Base-by-base conservation (phyloP, 2,329 filamentous ascomycete genomes). In the Diaporthe citriasiana region DNA sequence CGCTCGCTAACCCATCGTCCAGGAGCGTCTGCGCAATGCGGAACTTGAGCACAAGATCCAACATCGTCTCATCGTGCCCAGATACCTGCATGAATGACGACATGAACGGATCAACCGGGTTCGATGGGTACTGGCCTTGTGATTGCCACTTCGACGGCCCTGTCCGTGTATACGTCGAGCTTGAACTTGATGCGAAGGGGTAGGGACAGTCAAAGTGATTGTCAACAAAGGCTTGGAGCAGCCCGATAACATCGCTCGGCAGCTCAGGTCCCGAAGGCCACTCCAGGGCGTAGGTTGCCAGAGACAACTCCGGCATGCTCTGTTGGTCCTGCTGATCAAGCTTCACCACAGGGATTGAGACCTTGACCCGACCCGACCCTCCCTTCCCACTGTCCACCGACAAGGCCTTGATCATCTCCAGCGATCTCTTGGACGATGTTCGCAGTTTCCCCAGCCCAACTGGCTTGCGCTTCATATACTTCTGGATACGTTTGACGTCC, bases 401-500 rank as follows among this genome's bases (percentile, higher is more conserved):
- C 33, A 75, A n/a, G 22, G 30, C 19, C 60, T 63, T 74, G 68
- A 75, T 70, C 27, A 74, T 30, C 25, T 75, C 74, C 17, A 75
- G 22, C 33, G 72, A 65, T 13, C 33, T 69, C 15, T 53, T 71
- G 7, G 72, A 57, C 19, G 57, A 70, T 9, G 13, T 13, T 22
- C 35, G 38, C 65, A 76, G 35, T 25, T 73, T 70, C 3, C 25
- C 57, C 2, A 76, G 12, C 4, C 73, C 74, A 8, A 42, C 51
- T 22, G 73, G 70, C 17, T 66, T 74, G 5, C 74, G 69, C 65
- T 76, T 76, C 50, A 76, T 68, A 35, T 76, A 76, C 50, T 69
- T 74, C 51, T 73, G 74, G 53, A 76, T 69, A 15, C 65, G 51
- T 33, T 38, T 59, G n/a, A 76, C 63, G 13, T 73, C 65, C 50